phyloP scores from a whole-genome alignment of 2,329 filamentous ascomycete species.

The Didymella pomorum region DNA sequence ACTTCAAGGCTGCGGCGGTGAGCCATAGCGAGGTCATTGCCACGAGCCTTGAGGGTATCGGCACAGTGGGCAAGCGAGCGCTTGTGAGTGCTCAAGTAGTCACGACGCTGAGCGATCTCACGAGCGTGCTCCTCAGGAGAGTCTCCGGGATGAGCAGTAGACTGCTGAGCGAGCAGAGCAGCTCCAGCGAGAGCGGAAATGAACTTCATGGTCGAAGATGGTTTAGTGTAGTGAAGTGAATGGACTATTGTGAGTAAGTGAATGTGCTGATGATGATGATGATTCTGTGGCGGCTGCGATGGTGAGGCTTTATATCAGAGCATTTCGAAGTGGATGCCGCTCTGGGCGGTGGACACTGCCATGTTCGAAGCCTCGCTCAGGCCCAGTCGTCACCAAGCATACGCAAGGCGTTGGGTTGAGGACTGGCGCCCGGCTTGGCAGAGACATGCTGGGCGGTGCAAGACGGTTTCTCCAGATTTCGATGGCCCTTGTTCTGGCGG shows the following conservation, averaged over 20 bases:
- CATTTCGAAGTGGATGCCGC: not conserved
- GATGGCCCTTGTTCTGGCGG: not conserved
- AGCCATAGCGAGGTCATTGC: conserved; percentile 53
- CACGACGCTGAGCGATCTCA: conserved; percentile 48
- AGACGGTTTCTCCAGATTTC: not conserved
- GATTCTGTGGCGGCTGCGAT: not conserved
- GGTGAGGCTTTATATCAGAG: conserved; percentile 17
- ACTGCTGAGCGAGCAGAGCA: conserved; percentile 38
- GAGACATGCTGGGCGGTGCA: not conserved
- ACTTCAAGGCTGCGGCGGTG: conserved; percentile 53
- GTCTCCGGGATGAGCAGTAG: conserved; percentile 52
- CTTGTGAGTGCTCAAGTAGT: conserved; percentile 47
- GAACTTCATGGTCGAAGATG: conserved; percentile 33
- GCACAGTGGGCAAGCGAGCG: conserved; percentile 54
- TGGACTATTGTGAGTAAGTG: conserved; percentile 8
- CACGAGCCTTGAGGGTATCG: conserved; percentile 50
- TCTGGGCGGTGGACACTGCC: not conserved
- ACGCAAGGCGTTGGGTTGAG: conserved; percentile 17
- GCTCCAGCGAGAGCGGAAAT: conserved; percentile 36
- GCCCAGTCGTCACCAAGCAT: conserved; percentile 22
- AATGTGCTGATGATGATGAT: conserved; percentile 14
- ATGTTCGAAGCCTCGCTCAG: conserved; percentile 9
- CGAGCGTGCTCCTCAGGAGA: conserved; percentile 41
- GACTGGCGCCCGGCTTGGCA: conserved; percentile 13
- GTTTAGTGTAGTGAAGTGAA: conserved; percentile 6